Conservation (phyloP, 1,284 basidiomycete species). For the Tilletia indica region DNA sequence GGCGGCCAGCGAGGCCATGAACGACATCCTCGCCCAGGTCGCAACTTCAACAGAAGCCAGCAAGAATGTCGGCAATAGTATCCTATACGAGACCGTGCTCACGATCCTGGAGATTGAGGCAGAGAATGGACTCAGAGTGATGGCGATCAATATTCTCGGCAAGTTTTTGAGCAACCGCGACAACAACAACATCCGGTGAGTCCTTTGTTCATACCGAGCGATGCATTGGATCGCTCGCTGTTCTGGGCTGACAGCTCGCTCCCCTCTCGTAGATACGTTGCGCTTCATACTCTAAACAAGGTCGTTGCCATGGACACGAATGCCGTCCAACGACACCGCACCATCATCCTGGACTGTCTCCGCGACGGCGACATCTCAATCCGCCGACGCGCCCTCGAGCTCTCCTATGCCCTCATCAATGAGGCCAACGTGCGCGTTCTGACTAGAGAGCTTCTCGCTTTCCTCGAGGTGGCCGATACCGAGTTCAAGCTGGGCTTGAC, state of each 20-base stretch:
- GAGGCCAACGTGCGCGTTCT: conserved; percentile 90
- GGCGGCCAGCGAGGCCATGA: conserved; percentile 91
- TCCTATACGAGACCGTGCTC: conserved; percentile 95
- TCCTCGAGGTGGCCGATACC: conserved; percentile 96
- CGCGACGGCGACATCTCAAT: conserved; percentile 99
- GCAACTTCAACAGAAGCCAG: conserved; percentile 97
- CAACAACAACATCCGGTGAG: conserved; percentile 75
- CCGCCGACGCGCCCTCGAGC: conserved; percentile 87
- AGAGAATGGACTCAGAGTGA: conserved; percentile 88
- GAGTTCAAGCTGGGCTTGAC: conserved; percentile 99
- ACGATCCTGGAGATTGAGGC: conserved; percentile 98
- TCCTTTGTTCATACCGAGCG: background rate
- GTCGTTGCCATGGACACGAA: conserved; percentile 97
- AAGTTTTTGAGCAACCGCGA: conserved; percentile 97
- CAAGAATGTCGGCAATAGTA: conserved; percentile 98
- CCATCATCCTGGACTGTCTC: conserved; percentile 96
- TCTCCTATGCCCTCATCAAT: conserved; percentile 96
- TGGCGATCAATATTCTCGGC: conserved; percentile 99
- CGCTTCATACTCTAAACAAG: conserved; percentile 96
- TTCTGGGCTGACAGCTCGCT: background rate
- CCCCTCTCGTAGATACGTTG: conserved; percentile 76
- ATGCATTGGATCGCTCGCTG: too few relatives aligned
- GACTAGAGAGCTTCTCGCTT: conserved; percentile 86
- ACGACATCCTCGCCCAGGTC: conserved; percentile 96
- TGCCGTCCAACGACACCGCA: conserved; percentile 94